Base-by-base conservation (phyloP, 2,329 filamentous ascomycete species). In the Elsinoe necatrix region DNA sequence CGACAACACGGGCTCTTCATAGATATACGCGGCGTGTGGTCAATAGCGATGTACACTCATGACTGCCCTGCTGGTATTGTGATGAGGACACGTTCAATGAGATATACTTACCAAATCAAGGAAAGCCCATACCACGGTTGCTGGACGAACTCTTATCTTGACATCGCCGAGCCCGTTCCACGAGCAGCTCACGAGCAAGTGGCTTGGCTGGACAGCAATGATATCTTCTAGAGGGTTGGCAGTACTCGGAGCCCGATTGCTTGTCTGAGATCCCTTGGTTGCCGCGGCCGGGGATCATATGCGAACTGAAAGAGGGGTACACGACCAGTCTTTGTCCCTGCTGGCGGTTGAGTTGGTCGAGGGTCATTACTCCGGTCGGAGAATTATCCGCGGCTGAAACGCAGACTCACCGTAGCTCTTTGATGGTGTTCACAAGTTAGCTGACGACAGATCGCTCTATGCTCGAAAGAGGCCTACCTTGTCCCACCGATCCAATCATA, bases 341-440 rank as follows among this genome's bases (percentile, higher is more conserved):
- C 29, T 25, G 16, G 29, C 16, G 31, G 14, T 25, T 52, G 16
- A 37, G 21, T 37, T 21, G 48, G 39, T 52, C 21, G 48, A 52
- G 48, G 31, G 48, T 52, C 48, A 18, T 39, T 23, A 21, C 20
- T 52, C 29, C 34, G 48, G 29, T 52, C 48, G 48, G 48, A 52
- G 48, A 52, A 52, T 52, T 52, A 52, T 34, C 29, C 48, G 48
- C 48, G 48, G 48, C 48, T 52, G 48, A 52, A 52, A 52, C 48
- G 31, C 48, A 52, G 48, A 52, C 48, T 52, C 31, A 27, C 48
- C 48, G 48, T 37, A 52, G 48, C 14, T 39, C 31, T 52, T 16
- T 39, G 31, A 21, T 23, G 18, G 48, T 21, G n/a, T 37, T 35
- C 5, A n/a, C 11, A 52, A 52, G 29, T 39, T 8, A 35, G 18